Evolutionary conservation across 208 protist species (phyloP), one percentile per base, ranked within the genome.

Genomic region (Tritrichomonas musculus): DNA sequence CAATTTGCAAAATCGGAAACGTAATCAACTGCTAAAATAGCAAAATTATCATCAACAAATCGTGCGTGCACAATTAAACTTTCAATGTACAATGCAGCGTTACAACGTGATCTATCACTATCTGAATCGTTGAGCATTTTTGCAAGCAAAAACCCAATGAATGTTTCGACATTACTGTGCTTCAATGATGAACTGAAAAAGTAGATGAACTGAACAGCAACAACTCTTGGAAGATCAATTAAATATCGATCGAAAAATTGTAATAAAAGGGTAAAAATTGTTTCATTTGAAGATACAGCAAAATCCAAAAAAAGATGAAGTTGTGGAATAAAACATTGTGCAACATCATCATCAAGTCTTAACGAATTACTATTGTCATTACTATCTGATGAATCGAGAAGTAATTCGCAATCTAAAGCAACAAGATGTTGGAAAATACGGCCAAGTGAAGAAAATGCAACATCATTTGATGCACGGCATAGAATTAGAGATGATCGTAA

Each of bases 361-460:
- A 57, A 39, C 0, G 47, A 25, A 39, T 27, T 27, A 57, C 13
- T 57, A 14, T 20, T 20, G 47, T 47, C n/a, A 53, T 47, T 33
- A 36, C 14, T 20, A 20, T 22, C 14, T 60, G 53, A 60, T 60
- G 53, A 17, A 60, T 60, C 53, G 5, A 88, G 44, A 33, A 82
- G 30, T 25, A 88, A 27, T 88, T 88, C 77, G 36, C 77, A 88
- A 47, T 88, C 77, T 27, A 88, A 33, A 30, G 41, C 77, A 88
- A 88, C 77, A 27, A 88, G 44, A 57, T 88, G 77, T 36, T 88
- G 77, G 77, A 88, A 53, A 47, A 88, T 49, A 57, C 77, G 41
- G 9, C 77, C 44, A 27, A 88, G 77, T 14, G 41, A 22, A 27
- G 25, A 39, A 8, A 88, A 14, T 57, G 41, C 44, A 20, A 88